Evolutionary conservation across 1,284 basidiomycete species (phyloP).

Genomic region (Sphagnurus paluster): DNA sequence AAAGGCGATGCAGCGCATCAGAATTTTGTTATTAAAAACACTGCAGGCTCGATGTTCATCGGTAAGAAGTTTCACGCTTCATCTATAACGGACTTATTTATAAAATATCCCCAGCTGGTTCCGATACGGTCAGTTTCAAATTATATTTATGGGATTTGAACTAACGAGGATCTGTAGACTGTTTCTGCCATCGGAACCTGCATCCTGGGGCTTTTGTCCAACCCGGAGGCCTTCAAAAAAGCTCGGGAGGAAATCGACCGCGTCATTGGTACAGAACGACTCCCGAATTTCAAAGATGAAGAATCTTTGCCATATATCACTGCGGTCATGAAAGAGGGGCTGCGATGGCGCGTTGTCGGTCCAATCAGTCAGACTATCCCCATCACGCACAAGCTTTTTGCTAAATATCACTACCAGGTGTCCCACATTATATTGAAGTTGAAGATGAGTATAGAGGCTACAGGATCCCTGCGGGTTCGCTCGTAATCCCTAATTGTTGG

Average conservation of each 20-base stretch:
- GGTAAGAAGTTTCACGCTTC: slow-evolving; percentile 15
- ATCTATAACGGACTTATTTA: background rate
- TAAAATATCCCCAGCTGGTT: slow-evolving; percentile 8
- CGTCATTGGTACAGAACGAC: slow-evolving; percentile 29
- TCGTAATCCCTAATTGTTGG: slow-evolving; percentile 33
- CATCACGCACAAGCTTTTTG: background rate
- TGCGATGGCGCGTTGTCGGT: slow-evolving; percentile 23
- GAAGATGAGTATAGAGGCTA: slow-evolving; percentile 38
- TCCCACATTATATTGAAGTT: slow-evolving; percentile 27
- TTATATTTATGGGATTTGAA: background rate
- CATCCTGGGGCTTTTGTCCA: slow-evolving; percentile 29
- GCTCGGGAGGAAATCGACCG: slow-evolving; percentile 34
- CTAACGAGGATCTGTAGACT: slow-evolving; percentile 17
- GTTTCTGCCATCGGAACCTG: slow-evolving; percentile 26
- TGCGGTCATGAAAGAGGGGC: slow-evolving; percentile 31
- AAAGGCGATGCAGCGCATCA: slow-evolving; percentile 14
- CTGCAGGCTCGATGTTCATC: slow-evolving; percentile 22
- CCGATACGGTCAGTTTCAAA: slow-evolving; percentile 10
- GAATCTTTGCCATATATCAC: slow-evolving; percentile 29
- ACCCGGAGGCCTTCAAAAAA: slow-evolving; percentile 34
- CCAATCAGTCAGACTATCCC: slow-evolving; percentile 11
- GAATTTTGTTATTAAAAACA: slow-evolving; percentile 22
- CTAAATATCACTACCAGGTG: slow-evolving; percentile 7
- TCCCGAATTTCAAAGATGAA: slow-evolving; percentile 42
- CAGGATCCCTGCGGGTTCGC: slow-evolving; percentile 34